Conservation (phyloP, 2,329 filamentous ascomycete genomes). For the Apiospora rasikravindrae region DNA sequence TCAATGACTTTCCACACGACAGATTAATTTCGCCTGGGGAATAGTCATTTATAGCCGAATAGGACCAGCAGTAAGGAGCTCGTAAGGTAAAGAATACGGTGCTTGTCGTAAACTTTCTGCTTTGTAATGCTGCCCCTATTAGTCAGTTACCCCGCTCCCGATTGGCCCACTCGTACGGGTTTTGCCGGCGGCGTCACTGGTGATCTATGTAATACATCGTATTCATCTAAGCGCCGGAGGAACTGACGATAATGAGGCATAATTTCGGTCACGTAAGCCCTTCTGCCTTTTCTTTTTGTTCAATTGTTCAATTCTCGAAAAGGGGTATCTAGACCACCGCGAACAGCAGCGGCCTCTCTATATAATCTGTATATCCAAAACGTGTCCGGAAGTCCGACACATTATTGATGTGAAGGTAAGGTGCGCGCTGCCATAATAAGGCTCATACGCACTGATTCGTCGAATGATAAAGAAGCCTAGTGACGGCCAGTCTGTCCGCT, state of each 20-base stretch:
- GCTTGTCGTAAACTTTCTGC: not conserved
- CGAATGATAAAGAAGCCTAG: not conserved
- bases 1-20: not conserved
- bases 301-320: not conserved
- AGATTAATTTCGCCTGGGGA: not conserved
- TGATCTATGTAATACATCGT: not conserved
- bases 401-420: too few relatives aligned
- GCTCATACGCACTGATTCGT: not conserved
- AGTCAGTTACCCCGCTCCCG: not conserved
- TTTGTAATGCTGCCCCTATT: constrained; percentile 10
- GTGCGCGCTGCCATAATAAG: not conserved
- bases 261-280: not conserved
- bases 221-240: not conserved
- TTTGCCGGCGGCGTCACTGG: not conserved
- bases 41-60: not conserved
- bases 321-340: not conserved
- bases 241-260: not conserved
- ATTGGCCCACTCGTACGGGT: not conserved
- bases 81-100: not conserved
- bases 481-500: not conserved
- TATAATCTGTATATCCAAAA: not conserved
- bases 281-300: too few relatives aligned
- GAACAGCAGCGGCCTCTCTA: not conserved
- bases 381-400: not conserved
- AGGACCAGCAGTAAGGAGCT: too few relatives aligned